Base-by-base conservation (phyloP, 768 basidiomycete species). In the Mycena pura region DNA sequence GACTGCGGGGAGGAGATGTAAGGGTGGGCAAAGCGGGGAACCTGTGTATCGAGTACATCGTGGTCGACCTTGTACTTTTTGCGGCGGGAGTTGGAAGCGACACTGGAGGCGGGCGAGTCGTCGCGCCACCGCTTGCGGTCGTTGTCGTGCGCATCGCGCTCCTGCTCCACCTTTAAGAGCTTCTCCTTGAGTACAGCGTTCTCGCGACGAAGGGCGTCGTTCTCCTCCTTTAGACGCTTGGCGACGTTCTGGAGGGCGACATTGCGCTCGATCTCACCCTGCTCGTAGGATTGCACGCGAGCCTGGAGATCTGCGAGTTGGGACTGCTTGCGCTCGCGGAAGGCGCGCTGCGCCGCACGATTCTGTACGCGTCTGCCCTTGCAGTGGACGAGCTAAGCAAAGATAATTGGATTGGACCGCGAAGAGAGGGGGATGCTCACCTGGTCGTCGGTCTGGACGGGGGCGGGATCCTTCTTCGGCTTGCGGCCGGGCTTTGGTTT, bases 231-330 rank as follows among this genome's bases (percentile, higher is more conserved):
- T 57, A 92, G 82, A 29, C 87, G 85, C 75, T 93, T 93, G 14
- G 91, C 92, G 53, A 92, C 84, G 52, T 82, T 86, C 74, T 95
- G 93, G 21, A 95, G 78, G 44, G 91, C 91, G 48, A 95, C 86
- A 69, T 91, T 93, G 56, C 92, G 87, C 72, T 95, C 91, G 25
- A 93, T 87, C 71, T 95, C 93, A n/a, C 93, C 93, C 71, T 92
- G 91, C 72, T 95, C 93, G 68, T 93, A 95, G 19, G 85, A 85
- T 63, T 91, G 88, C 49, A 95, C 80, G 45, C 92, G 90, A 48
- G 92, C 89, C 75, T 95, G 93, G 32, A 95, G 83, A 63, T 94
- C 93, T 9, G 91, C 87, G 32, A 95, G 88, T 69, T 94, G 93
- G 5, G 90, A 87, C 71, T 95, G 92, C 75, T 92, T 95, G 60